Base-by-base conservation (phyloP, 1,139 yeast species). In the Protomyces inouyei region DNA sequence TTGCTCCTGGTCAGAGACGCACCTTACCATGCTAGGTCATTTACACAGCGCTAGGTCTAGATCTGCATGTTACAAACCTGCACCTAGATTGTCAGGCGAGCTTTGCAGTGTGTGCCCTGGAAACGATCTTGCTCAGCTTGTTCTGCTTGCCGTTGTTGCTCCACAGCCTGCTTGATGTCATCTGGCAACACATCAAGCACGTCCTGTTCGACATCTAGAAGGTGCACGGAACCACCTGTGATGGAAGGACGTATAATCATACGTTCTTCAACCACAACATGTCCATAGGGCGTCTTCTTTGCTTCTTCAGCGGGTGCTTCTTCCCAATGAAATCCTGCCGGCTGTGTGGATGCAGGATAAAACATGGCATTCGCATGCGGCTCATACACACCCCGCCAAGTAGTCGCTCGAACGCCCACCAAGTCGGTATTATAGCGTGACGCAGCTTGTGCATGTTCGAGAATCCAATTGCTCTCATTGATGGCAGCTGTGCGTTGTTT, bases 381-480 rank as follows among this genome's bases (percentile, higher is more conserved):
- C 74, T 93, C 98, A 35, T 82, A 74, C 1, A 92, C 95, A 65
- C 84, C 83, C 68, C 61, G 77, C 77, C 77, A 79, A 3, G 82
- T 75, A 64, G 83, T 83, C 23, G 78, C 77, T 68, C 97, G 79
- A 64, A 83, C 85, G 66, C 85, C 85, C 40, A 81, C 76, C 57
- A 91, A 75, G 65, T 81, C 80, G 43, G 82, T 77, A 74, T 91
- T 92, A 74, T 83, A 88, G 64, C 84, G 84, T 68, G 86, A 80
- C 5, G 92, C 85, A 40, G 95, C 87, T 23, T 81, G 76, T 0
- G 97, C 96, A 70, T 90, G 91, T 72, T 89, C 93, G 70, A 83
- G 83, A 78, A 90, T 82, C 97, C 98, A 93, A 63, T 88, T 85
- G 38, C 86, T 87, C 69, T 88, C 91, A 16, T 85, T 81, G 55